Conservation (phyloP, 2,329 filamentous ascomycete genomes). For the Alternaria panax region DNA sequence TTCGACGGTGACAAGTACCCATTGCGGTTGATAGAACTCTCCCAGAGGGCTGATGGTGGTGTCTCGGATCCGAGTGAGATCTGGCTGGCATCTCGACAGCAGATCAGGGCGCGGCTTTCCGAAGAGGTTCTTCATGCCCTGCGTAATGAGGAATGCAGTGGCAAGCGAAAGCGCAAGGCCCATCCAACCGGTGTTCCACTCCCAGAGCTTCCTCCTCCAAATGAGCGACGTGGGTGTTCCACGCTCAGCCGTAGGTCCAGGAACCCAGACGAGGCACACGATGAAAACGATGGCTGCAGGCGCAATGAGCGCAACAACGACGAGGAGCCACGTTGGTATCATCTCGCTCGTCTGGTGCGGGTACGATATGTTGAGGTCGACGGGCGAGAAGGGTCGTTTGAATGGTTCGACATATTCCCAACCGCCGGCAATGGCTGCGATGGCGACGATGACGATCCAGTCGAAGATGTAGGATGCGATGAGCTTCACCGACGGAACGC, state of each 20-base stretch:
- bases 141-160: slow-evolving; percentile 79
- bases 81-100: slow-evolving; percentile 76
- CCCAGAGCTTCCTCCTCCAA: slow-evolving; percentile 87
- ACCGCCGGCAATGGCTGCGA: slow-evolving; percentile 65
- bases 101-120: slow-evolving; percentile 71
- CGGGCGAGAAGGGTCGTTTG: slow-evolving; percentile 73
- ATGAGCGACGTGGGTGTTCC: slow-evolving; percentile 70
- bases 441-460: slow-evolving; percentile 72
- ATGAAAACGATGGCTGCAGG: slow-evolving; percentile 74
- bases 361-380: slow-evolving; percentile 80
- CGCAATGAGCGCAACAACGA: slow-evolving; percentile 67
- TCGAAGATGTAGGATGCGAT: slow-evolving; percentile 74
- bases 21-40: slow-evolving; percentile 60
- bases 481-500: slow-evolving; percentile 59
- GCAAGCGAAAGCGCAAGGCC: slow-evolving; percentile 78
- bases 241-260: slow-evolving; percentile 71
- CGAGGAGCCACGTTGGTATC: slow-evolving; percentile 70
- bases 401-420: slow-evolving; percentile 69
- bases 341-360: slow-evolving; percentile 75
- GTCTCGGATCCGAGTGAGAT: slow-evolving; percentile 66
- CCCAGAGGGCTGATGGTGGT: slow-evolving; percentile 65
- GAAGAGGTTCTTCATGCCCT: slow-evolving; percentile 80
- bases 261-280: slow-evolving; percentile 73
- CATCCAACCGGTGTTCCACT: slow-evolving; percentile 85
- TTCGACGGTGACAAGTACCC: slow-evolving; percentile 73